These are phyloP conservation scores for Breviolum minutum DNA, from an alignment of 73 alveolate species.

Conservation along the genomic window DNA sequence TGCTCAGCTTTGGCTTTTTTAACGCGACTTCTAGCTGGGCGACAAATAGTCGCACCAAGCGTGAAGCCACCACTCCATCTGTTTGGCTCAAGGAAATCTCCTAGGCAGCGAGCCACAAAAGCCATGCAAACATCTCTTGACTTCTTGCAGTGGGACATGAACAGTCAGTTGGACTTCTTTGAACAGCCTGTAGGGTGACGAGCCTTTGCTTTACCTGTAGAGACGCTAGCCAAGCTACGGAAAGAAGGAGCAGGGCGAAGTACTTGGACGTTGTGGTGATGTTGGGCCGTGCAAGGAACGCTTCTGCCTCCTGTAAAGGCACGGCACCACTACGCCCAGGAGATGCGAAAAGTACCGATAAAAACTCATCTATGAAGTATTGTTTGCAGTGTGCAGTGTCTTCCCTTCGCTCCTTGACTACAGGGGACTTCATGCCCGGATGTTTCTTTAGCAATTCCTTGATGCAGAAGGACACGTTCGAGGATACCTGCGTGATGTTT, in stretches of 20 bases:
- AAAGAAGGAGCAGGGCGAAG: slow-evolving; percentile 25
- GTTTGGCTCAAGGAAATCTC: slow-evolving; percentile 43
- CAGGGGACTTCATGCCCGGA: slow-evolving; percentile 62
- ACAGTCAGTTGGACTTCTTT: background rate
- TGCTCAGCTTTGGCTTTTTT: slow-evolving; percentile 47
- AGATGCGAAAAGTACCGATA: background rate
- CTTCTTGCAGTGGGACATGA: background rate
- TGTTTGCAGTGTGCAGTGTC: background rate
- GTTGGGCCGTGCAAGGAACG: slow-evolving; percentile 47
- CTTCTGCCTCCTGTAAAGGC: slow-evolving; percentile 48
- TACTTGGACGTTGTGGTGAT: slow-evolving; percentile 19
- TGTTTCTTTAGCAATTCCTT: slow-evolving; percentile 44
- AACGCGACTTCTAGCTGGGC: slow-evolving; percentile 49
- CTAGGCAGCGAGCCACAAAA: background rate
- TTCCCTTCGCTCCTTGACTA: slow-evolving; percentile 24
- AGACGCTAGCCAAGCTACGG: slow-evolving; percentile 8
- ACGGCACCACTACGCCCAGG: background rate
- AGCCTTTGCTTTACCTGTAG: background rate
- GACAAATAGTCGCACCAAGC: slow-evolving; percentile 48
- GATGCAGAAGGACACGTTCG: slow-evolving; percentile 64
- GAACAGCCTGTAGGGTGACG: background rate
- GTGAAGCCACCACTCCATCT: slow-evolving; percentile 59
- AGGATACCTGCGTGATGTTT: slow-evolving; percentile 36
- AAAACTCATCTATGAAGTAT: background rate
- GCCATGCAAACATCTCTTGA: background rate